phyloP scores from a whole-genome alignment of 192 early-diverging fungal genomes.

The Gonapodya sp. region DNA sequence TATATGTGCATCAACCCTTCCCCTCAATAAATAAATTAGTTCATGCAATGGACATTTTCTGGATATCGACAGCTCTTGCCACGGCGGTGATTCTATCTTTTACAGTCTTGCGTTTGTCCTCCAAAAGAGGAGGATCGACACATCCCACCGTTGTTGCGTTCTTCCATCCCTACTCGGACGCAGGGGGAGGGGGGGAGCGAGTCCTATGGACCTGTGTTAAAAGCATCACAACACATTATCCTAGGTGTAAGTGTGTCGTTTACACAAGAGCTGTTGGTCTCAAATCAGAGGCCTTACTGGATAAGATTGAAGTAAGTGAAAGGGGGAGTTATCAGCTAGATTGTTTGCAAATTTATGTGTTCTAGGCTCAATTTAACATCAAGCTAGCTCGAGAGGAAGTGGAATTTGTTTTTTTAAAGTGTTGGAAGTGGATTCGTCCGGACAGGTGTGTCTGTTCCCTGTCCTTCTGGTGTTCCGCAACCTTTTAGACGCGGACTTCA shows the following conservation, averaged over 20 bases:
- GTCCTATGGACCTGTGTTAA: constrained; percentile 88
- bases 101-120: no score
- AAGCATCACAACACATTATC: constrained; percentile 63
- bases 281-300: constrained; percentile 44
- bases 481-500: no score
- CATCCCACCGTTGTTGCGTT: not conserved
- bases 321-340: not conserved
- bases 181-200: constrained; percentile 91
- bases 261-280: constrained; percentile 67
- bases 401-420: constrained; percentile 50
- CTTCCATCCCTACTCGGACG: constrained; percentile 26
- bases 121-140: not conserved
- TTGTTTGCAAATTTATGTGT: constrained; percentile 11
- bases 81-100: not conserved
- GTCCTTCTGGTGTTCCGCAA: no score
- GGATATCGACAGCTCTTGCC: no score
- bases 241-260: constrained; percentile 56
- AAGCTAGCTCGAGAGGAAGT: constrained; percentile 41
- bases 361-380: constrained; percentile 57
- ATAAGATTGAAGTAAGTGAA: constrained; percentile 45
- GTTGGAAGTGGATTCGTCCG: constrained; percentile 61
- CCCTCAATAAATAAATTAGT: not conserved
- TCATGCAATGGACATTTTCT: no score
- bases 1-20: not conserved
- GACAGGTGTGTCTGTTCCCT: constrained; percentile 41